Evolutionary conservation across 169 alveolate genomes (phyloP).

Genomic region (Babesia sp.): DNA sequence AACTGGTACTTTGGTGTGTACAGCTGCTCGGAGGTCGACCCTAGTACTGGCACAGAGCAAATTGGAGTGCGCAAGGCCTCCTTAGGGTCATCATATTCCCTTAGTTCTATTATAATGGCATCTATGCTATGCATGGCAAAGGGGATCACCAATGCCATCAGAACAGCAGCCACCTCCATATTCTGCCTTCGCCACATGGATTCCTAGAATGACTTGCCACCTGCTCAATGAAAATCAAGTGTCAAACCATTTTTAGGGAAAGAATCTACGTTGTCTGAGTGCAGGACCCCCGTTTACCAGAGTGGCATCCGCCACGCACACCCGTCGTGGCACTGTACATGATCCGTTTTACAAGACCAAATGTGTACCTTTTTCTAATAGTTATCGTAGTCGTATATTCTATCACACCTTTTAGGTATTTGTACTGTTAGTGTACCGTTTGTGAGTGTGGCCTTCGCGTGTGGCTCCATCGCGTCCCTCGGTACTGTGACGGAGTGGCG

Average conservation of each 20-base stretch:
- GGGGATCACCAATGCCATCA: not conserved
- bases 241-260: not conserved
- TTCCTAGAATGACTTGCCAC: not conserved
- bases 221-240: not conserved
- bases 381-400: not conserved
- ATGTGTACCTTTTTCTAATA: not conserved
- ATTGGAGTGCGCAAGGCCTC: slow-evolving; percentile 18
- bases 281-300: not conserved
- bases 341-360: not conserved
- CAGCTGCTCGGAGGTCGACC: slow-evolving; percentile 48
- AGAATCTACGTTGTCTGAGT: not conserved
- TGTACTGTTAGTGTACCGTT: slow-evolving; percentile 31
- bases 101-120: not conserved
- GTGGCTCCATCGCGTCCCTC: slow-evolving; percentile 13
- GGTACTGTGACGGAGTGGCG: slow-evolving; percentile 42
- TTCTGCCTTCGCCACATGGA: not conserved
- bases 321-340: not conserved
- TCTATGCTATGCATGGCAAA: not conserved
- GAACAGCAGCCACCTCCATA: not conserved
- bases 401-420: slow-evolving; percentile 21
- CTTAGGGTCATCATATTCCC: not conserved
- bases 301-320: slow-evolving; percentile 6
- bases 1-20: slow-evolving; percentile 32
- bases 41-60: slow-evolving; percentile 48
- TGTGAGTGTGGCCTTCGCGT: slow-evolving; percentile 31